Evolutionary conservation across 192 early-diverging fungal species (phyloP), one percentile per base, ranked within the genome.

Genomic region (Gigaspora rosea): DNA sequence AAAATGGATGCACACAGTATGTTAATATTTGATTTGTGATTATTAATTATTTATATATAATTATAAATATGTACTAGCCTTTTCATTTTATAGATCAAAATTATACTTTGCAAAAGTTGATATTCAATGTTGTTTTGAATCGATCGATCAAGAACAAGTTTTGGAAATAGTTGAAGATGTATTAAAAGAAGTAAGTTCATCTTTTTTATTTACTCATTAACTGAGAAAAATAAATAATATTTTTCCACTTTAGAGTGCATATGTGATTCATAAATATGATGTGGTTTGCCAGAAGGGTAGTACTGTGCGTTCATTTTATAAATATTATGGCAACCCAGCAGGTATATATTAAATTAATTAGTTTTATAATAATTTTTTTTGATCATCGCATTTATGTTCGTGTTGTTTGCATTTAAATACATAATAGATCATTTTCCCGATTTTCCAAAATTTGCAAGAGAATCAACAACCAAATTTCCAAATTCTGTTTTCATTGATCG

Each of bases 101-200:
- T 49, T 71, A 11, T 71, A 71, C 18, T 71, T 71, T 71, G 69
- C 69, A 16, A 71, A 71, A 54, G 69, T 71, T 71, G 69, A 71
- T 32, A 33, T 71, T 8, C 15, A 51, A 71, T 50, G 49, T 7
- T 71, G 69, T 36, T 71, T 71, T 71, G 69, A 71, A 13, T 35
- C 69, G 4, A 71, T 71, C n/a, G 51, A 71, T 27, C 69, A 71
- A 0, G n/a, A 54, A 8, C 27, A 32, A 13, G 18, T 71, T 7
- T 18, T 71, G 69, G 69, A 71, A 22, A 71, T 71, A 27, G 20
- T 71, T 27, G 16, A 20, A 13, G 69, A 52, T 71, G 69, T 71
- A 2, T 51, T 71, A n/a, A 54, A 4, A 11, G 11, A 65, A 27
- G 63, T 65, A 6, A 18, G 22, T 65, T 35, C 18, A 36, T 9